These are phyloP conservation scores for Sequoia sempervirens DNA, from an alignment of 75 land plant genomes.

Conservation along the genomic window DNA sequence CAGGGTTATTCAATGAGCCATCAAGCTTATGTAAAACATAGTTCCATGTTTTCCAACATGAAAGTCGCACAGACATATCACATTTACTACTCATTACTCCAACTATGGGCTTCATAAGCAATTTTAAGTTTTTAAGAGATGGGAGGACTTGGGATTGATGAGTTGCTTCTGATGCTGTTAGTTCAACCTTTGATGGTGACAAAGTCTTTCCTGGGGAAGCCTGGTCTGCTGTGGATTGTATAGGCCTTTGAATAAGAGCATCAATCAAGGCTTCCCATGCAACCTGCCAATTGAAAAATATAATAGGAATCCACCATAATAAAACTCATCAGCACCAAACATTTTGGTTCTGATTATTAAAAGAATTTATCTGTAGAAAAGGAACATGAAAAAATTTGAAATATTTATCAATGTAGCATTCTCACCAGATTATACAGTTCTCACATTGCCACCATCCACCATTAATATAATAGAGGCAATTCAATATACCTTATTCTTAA, in stretches of 20 bases:
- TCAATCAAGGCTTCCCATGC: constrained; percentile 69
- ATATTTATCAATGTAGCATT: background rate
- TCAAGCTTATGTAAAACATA: constrained; percentile 55
- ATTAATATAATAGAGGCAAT: background rate
- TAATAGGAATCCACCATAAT: background rate
- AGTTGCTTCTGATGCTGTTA: constrained; percentile 9
- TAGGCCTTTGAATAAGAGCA: constrained; percentile 25
- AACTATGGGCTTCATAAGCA: constrained; percentile 58
- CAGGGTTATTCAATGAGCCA: constrained; percentile 22
- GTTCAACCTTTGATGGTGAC: constrained; percentile 1
- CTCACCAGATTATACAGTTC: background rate
- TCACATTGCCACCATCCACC: background rate
- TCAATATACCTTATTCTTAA: background rate
- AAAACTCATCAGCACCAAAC: background rate
- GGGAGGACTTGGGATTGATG: background rate
- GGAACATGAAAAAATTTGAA: background rate
- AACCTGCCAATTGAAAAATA: constrained; percentile 30
- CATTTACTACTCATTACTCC: constrained; percentile 49
- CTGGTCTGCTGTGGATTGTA: background rate
- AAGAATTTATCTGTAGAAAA: background rate
- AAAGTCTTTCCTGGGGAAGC: constrained; percentile 4
- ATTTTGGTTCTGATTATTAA: background rate
- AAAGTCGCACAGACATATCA: constrained; percentile 32
- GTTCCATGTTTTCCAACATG: constrained; percentile 53
- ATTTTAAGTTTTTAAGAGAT: constrained; percentile 37